These are phyloP conservation scores for Tricholomella constricta DNA, from an alignment of 768 basidiomycete genomes.

Conservation along the genomic window DNA sequence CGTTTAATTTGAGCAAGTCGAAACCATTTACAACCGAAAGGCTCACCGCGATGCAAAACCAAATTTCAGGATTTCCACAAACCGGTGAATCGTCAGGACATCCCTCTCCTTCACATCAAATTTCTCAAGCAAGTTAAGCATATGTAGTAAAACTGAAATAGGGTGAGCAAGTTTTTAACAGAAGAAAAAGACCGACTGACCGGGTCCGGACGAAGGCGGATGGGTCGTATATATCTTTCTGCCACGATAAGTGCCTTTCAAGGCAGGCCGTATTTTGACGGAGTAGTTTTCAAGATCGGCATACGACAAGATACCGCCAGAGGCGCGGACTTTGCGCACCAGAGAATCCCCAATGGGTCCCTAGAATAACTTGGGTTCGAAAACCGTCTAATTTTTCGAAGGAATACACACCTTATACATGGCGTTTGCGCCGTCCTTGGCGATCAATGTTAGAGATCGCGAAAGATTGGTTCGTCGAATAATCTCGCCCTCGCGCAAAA, in stretches of 20 bases:
- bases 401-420: constrained; percentile 69
- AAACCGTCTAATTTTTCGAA: constrained; percentile 13
- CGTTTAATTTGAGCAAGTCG: neutral
- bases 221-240: constrained; percentile 82
- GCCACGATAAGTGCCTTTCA: constrained; percentile 76
- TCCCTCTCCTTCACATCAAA: constrained; percentile 58
- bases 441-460: constrained; percentile 72
- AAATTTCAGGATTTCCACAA: constrained; percentile 85
- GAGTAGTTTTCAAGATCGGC: constrained; percentile 73
- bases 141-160: constrained; percentile 70
- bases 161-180: neutral
- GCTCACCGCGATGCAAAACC: constrained; percentile 52
- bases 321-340: constrained; percentile 64
- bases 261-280: constrained; percentile 68
- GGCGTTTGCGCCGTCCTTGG: constrained; percentile 72
- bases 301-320: constrained; percentile 80
- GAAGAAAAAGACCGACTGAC: constrained; percentile 27
- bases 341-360: constrained; percentile 83
- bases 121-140: constrained; percentile 89
- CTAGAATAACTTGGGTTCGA: constrained; percentile 32
- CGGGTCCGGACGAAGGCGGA: constrained; percentile 84
- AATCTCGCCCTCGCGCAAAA: constrained; percentile 74
- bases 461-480: constrained; percentile 78
- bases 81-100: constrained; percentile 72
- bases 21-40: neutral